Evolutionary conservation across 2,329 filamentous ascomycete species (phyloP), one percentile per base, ranked within the genome.

Genomic region (Mycocentrospora acerina): DNA sequence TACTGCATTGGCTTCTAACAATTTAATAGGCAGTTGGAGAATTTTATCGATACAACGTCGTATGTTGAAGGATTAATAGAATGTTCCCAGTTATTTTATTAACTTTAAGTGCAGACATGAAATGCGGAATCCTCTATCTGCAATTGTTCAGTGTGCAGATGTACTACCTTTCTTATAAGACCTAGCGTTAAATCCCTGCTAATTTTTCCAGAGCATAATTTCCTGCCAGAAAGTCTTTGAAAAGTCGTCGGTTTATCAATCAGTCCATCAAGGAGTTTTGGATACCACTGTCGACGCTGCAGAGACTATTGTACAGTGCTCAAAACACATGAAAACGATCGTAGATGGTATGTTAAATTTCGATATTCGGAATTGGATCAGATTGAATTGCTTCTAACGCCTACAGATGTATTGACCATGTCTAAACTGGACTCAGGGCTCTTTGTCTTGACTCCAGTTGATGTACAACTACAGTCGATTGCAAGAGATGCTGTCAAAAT

Each of bases 271-370:
- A 26, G 46, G 14, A 5, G 37, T 56, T 5, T 12, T 58, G 1
- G 50, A 57, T 3, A 36, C 51, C 8, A 57, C 51, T 0, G 24
- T 61, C 4, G 67, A 70, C 17, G 58, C 66, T n/a, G 65, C 65
- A 1, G 58, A 72, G 34, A 73, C 67, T 2, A 72, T 74, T 38
- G 66, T 67, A 2, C 59, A 68, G 6, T 74, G 71, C 46, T 66
- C 66, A 1, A 66, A 70, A 32, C 71, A 74, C 44, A 70, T 72
- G 54, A 73, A 73, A 42, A 55, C 66, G 7, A 73, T 74, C 14
- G 69, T 74, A 0, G 71, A 74, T 38, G 72, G 32, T 48, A 17
- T 33, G 39, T 40, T 22, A 9, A 6, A 6, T 9, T 22, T 22
- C 19, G n/a, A n/a, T 14, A 7, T 24, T 2, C 19, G 4, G 4